Percentiles rank a stretch among this genome's conserved stretches.
Evolutionary conservation across 2,329 filamentous ascomycete genomes (phyloP).

Genomic region (Fusarium kyushuense): DNA sequence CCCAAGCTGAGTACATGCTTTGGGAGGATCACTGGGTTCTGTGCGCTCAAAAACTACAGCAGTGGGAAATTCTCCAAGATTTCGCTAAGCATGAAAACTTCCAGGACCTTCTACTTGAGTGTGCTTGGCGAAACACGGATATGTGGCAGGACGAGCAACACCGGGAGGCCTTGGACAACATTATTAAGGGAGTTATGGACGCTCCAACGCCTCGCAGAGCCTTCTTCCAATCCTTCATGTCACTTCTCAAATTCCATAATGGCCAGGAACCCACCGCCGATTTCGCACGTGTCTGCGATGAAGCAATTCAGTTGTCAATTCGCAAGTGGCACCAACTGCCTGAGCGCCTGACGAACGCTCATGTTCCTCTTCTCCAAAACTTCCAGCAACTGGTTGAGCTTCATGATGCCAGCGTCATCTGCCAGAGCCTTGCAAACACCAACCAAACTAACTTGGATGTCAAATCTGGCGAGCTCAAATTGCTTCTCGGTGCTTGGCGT

Average conservation of each 20-base stretch:
- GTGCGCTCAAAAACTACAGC: constrained; percentile 97
- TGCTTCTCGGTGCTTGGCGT: constrained; percentile 93
- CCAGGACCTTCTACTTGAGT: constrained; percentile 94
- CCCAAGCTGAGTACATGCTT: constrained; percentile 96
- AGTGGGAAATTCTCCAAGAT: constrained; percentile 98
- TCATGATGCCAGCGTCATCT: constrained; percentile 97
- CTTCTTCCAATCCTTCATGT: constrained; percentile 99
- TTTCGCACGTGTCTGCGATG: constrained; percentile 91
- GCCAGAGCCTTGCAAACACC: constrained; percentile 87
- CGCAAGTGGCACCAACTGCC: constrained; percentile 99
- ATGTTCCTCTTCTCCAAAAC: constrained; percentile 94
- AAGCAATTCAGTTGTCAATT: constrained; percentile 96
- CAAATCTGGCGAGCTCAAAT: constrained; percentile 95
- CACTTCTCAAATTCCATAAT: constrained; percentile 91
- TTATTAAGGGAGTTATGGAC: constrained; percentile 98
- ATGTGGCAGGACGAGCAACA: constrained; percentile 91
- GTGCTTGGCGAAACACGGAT: constrained; percentile 94
- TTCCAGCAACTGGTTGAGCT: constrained; percentile 98
- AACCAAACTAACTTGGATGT: constrained; percentile 87
- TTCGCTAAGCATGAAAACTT: constrained; percentile 99
- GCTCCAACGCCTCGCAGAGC: constrained; percentile 92
- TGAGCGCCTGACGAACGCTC: constrained; percentile 90
- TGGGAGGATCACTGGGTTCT: constrained; percentile 99
- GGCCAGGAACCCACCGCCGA: constrained; percentile 83
- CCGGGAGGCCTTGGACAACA: constrained; percentile 87